phyloP scores from a whole-genome alignment of 225 moss, liverwort and hornwort species.

The Polytrichum formosum region DNA sequence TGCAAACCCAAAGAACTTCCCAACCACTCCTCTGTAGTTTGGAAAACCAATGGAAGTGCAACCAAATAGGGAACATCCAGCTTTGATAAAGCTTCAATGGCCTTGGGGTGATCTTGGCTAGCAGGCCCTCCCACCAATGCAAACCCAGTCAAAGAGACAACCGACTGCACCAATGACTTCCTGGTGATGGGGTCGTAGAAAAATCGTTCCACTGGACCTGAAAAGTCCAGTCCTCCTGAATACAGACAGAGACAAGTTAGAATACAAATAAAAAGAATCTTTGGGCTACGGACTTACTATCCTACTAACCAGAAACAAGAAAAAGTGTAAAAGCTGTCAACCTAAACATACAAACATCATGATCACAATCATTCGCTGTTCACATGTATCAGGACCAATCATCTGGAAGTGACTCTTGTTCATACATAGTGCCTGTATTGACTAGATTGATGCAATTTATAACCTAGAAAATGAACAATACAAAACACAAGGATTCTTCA shows the following conservation, averaged over 20 bases:
- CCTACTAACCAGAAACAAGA: no score
- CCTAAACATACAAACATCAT: no score
- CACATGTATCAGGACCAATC: no score
- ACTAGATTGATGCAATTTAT: no score
- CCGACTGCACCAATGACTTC: slow-evolving; percentile 85
- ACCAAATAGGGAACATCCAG: slow-evolving; percentile 89
- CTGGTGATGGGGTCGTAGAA: slow-evolving; percentile 87
- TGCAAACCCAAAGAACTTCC: slow-evolving; percentile 84
- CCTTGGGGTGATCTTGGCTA: slow-evolving; percentile 90
- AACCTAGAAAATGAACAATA: no score
- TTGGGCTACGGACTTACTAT: no score
- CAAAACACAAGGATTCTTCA: no score
- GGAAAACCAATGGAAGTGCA: slow-evolving; percentile 90
- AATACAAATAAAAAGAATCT: no score
- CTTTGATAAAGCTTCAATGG: slow-evolving; percentile 76
- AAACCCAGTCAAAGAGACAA: slow-evolving; percentile 93
- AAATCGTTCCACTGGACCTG: slow-evolving; percentile 90
- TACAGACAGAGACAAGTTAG: neutral
- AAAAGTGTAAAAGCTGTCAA: no score
- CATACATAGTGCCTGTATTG: no score
- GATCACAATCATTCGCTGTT: no score
- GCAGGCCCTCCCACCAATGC: slow-evolving; percentile 96
- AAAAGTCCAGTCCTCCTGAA: slow-evolving; percentile 90
- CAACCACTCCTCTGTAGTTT: slow-evolving; percentile 97
- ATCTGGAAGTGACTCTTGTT: no score